These are phyloP conservation scores for Vitis rupestris DNA, from an alignment of 164 flowering plant genomes.

Conservation along the genomic window DNA sequence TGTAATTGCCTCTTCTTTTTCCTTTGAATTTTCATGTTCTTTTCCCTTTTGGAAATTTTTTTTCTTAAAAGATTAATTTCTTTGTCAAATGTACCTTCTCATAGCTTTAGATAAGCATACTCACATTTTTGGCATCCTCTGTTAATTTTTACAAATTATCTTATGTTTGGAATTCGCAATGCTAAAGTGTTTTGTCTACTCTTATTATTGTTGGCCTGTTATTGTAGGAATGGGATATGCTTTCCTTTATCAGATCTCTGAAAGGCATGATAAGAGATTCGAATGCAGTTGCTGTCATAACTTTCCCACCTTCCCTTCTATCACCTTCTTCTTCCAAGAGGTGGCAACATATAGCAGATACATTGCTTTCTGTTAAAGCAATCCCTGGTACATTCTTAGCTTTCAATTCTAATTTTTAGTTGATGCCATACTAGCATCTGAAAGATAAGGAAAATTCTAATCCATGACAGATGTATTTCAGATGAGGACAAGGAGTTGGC, in stretches of 20 bases:
- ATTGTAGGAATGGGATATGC: conserved; percentile 90
- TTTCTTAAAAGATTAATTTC: no score
- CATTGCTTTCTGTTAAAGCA: conserved; percentile 84
- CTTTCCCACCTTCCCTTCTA: conserved; percentile 80
- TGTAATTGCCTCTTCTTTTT: neutral
- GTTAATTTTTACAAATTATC: no score
- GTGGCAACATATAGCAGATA: conserved; percentile 96
- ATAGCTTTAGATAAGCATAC: no score
- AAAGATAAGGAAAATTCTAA: no score
- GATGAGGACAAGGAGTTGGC: conserved; percentile 93
- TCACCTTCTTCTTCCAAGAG: conserved; percentile 74
- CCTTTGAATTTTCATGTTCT: neutral
- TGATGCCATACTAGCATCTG: no score
- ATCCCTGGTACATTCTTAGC: conserved; percentile 58
- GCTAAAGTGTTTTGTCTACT: neutral
- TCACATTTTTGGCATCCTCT: no score
- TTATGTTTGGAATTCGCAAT: neutral
- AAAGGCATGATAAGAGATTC: conserved; percentile 63
- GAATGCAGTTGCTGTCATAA: conserved; percentile 82
- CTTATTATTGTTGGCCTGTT: neutral
- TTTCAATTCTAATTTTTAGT: neutral
- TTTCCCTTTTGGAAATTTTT: no score
- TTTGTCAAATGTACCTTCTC: no score
- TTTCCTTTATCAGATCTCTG: conserved; percentile 78
- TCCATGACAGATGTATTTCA: conserved; percentile 15